A percentile compares a stretch with the other conserved stretches of the same genome.
These are phyloP conservation scores for Helicostylum pulchrum DNA, from an alignment of 192 early-diverging fungal genomes.

Conservation along the genomic window DNA sequence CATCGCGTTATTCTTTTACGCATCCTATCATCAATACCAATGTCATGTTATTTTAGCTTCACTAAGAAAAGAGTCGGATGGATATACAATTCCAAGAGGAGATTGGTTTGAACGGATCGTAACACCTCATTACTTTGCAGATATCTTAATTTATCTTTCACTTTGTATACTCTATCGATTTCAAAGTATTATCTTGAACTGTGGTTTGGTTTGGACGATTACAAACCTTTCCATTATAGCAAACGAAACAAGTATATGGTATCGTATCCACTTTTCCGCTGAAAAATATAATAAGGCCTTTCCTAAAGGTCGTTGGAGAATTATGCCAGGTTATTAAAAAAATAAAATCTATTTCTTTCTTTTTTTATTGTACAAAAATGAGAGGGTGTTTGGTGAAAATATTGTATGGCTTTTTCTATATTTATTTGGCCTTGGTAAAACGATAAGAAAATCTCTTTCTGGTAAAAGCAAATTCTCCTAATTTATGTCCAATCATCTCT, in stretches of 20 bases:
- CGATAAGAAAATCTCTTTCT: slow-evolving; percentile 80
- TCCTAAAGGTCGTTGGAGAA: slow-evolving; percentile 17
- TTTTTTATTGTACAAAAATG: neutral
- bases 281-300: slow-evolving; percentile 35
- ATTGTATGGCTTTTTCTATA: neutral
- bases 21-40: slow-evolving; percentile 60
- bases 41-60: slow-evolving; percentile 65
- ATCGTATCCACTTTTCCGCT: slow-evolving; percentile 50
- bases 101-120: slow-evolving; percentile 64
- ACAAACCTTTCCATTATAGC: slow-evolving; percentile 64
- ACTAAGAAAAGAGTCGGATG: slow-evolving; percentile 37
- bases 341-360: too few species aligned
- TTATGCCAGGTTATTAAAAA: slow-evolving; percentile 30
- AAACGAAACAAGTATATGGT: slow-evolving; percentile 68
- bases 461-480: slow-evolving; percentile 93
- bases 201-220: slow-evolving; percentile 56
- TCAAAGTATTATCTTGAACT: slow-evolving; percentile 29
- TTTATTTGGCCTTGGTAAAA: slow-evolving; percentile 73
- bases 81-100: slow-evolving; percentile 61
- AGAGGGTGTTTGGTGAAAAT: neutral
- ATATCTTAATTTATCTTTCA: slow-evolving; percentile 66
- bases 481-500: slow-evolving; percentile 92
- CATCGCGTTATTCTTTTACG: slow-evolving; percentile 47
- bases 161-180: slow-evolving; percentile 50
- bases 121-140: slow-evolving; percentile 68